Evolutionary conservation across 176 grass and related monocot genomes (phyloP).

Genomic region (Oryza officinalis): DNA sequence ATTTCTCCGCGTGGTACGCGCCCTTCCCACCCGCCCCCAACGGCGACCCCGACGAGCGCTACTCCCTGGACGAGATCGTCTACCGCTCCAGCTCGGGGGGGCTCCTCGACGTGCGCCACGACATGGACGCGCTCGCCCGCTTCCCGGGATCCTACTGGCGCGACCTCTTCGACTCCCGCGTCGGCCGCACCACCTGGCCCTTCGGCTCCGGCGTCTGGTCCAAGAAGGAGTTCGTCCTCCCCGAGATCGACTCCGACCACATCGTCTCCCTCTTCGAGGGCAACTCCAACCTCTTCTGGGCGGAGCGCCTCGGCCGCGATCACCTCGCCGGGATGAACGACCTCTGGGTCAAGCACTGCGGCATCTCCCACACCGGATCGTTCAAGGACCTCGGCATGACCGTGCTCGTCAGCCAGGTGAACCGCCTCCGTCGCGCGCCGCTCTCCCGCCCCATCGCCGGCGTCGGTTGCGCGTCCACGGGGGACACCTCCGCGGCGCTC

Average conservation of each 20-base stretch:
- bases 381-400: constrained; percentile 99
- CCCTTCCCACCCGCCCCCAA: constrained; percentile 51
- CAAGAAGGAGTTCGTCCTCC: constrained; percentile 98
- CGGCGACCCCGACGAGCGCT: constrained; percentile 60
- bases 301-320: constrained; percentile 83
- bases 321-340: constrained; percentile 90
- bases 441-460: constrained; percentile 83
- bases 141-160: constrained; percentile 86
- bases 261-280: constrained; percentile 98
- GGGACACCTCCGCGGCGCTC: constrained; percentile 90
- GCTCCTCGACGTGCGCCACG: constrained; percentile 88
- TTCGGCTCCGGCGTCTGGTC: constrained; percentile 98
- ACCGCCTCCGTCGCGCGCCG: constrained; percentile 72
- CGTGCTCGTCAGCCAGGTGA: constrained; percentile 94
- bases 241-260: constrained; percentile 75
- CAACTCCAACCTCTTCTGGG: constrained; percentile 99
- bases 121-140: constrained; percentile 62
- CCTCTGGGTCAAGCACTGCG: constrained; percentile 99
- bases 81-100: constrained; percentile 84
- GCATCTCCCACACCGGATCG: constrained; percentile 95
- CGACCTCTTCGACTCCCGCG: constrained; percentile 81
- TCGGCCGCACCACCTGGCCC: constrained; percentile 83
- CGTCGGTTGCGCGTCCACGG: constrained; percentile 84
- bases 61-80: constrained; percentile 95
- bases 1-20: constrained; percentile 73